phyloP scores from a whole-genome alignment of 371 early-diverging fungal genomes.

The Mucor irregularis region DNA sequence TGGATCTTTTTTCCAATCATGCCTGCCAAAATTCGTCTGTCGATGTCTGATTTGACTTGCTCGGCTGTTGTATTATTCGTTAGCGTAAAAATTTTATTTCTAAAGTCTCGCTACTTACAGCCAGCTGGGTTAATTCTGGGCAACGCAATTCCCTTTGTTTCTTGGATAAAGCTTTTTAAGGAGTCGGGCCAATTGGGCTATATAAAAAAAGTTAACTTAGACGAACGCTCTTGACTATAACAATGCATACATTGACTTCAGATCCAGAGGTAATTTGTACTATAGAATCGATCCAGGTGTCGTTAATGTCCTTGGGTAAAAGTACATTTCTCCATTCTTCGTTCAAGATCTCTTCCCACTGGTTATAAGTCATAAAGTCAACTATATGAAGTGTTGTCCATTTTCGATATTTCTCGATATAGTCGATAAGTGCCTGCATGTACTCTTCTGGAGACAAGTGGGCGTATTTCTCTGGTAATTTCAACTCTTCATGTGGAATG shows the following conservation, averaged over 20 bases:
- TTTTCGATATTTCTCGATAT: constrained; percentile 26
- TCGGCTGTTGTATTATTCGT: constrained; percentile 3
- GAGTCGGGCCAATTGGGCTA: constrained; percentile 29
- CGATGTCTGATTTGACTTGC: constrained; percentile 11
- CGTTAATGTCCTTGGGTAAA: constrained; percentile 1
- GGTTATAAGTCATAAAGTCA: constrained; percentile 43
- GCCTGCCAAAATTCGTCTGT: constrained; percentile 50
- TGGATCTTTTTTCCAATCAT: constrained; percentile 77
- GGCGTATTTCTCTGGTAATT: constrained; percentile 12
- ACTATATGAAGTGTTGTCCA: constrained; percentile 47
- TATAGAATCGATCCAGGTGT: constrained; percentile 17
- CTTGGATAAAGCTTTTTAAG: constrained; percentile 16
- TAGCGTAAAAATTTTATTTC: not conserved
- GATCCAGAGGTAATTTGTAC: constrained; percentile 22
- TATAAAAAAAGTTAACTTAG: not conserved
- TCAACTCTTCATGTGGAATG: constrained; percentile 1
- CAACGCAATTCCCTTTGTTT: constrained; percentile 21
- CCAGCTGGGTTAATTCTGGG: constrained; percentile 17
- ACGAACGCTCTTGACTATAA: no score
- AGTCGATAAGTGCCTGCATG: constrained; percentile 20
- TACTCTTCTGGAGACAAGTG: constrained; percentile 27
- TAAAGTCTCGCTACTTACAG: constrained; percentile 4
- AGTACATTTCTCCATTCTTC: constrained; percentile 39
- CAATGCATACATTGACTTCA: constrained; percentile 12
- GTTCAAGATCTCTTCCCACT: constrained; percentile 39